Evolutionary conservation across 495 filamentous ascomycete species (phyloP), one percentile per base, ranked within the genome.

Genomic region (Penicillium nucicola): DNA sequence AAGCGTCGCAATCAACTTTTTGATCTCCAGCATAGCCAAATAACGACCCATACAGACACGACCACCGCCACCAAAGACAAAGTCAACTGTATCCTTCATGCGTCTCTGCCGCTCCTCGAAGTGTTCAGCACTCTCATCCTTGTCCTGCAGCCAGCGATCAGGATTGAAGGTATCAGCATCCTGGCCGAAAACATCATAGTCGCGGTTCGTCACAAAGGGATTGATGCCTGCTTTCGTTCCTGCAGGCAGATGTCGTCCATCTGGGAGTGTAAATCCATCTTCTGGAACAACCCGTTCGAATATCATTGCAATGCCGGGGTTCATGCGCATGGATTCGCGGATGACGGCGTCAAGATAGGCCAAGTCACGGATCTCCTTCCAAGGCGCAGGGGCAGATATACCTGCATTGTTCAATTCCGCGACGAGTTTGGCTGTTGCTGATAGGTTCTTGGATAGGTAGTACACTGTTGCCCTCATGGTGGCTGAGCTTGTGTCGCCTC

Each of bases 1-100:
- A 58, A 91, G 73, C 46, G 77, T 86, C 34, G 88, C 87, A 44
- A 90, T 82, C 47, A 92, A 58, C 73, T 92, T 91, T 54, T 88
- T 88, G 44, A 90, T 84, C 76, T 92, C 88, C 65, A 91, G 53
- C 67, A 87, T 62, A 45, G 80, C 82, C 48, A 91, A 84, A 56
- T 91, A 90, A 70, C 79, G 78, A 4, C 86, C 86, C 47, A 88
- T 85, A 62, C 86, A 89, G 3, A 80, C 77, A 31, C 86, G 66
- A 5, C 71, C 70, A n/a, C 86, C 86, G 1, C 78, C 83, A 10
- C 86, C 84, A 69, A 86, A 90, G 22, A 66, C 71, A 12, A 81
- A 63, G 53, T 77, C 54, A n/a, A 58, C 42, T 5, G 56, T 59
- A 45, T 62, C 52, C 34, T 59, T 59, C 59, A 62, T 62, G 2